Conservation (phyloP, 805 yeast genomes). For the Clavispora vitiphila region DNA sequence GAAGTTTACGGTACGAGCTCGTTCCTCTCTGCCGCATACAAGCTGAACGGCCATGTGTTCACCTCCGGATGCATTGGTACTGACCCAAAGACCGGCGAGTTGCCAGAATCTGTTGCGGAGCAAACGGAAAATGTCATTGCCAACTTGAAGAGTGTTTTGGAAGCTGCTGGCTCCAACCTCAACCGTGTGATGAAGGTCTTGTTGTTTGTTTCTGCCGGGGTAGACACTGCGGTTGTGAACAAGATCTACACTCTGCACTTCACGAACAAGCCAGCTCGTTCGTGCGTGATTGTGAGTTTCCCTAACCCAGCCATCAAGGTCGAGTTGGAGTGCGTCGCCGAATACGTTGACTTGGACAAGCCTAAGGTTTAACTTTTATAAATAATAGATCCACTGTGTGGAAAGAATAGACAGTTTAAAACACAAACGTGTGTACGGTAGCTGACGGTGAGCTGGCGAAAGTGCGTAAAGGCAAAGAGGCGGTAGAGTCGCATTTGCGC, state of each 20-base stretch:
- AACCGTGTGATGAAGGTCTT: conserved; percentile 4
- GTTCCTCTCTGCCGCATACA: conserved; percentile 8
- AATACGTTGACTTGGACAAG: not conserved
- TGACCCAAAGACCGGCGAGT: not conserved
- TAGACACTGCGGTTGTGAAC: conserved; percentile 1
- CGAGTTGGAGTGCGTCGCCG: conserved; percentile 4
- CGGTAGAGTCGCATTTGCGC: not conserved
- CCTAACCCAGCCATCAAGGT: conserved; percentile 3
- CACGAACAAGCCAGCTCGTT: conserved; percentile 2
- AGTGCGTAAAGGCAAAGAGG: too few relatives aligned
- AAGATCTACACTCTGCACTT: conserved; percentile 4
- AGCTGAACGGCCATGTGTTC: conserved; percentile 10
- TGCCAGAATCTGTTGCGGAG: conserved; percentile 1
- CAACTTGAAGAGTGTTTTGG: conserved; percentile 3
- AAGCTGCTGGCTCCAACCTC: conserved; percentile 1
- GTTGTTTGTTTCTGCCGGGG: conserved; percentile 1
- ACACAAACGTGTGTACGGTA: too few relatives aligned
- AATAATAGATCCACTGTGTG: not conserved
- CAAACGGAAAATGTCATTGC: conserved; percentile 3
- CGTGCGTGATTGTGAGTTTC: conserved; percentile 3
- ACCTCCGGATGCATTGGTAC: conserved; percentile 4
- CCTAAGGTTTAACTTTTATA: not conserved
- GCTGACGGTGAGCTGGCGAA: too few relatives aligned
- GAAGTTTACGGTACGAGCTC: conserved; percentile 2
- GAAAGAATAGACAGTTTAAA: not conserved